Percentiles rank a stretch among this genome's conserved stretches.
Evolutionary conservation across 306 rosid species (phyloP).

Genomic region (Malus asiatica): DNA sequence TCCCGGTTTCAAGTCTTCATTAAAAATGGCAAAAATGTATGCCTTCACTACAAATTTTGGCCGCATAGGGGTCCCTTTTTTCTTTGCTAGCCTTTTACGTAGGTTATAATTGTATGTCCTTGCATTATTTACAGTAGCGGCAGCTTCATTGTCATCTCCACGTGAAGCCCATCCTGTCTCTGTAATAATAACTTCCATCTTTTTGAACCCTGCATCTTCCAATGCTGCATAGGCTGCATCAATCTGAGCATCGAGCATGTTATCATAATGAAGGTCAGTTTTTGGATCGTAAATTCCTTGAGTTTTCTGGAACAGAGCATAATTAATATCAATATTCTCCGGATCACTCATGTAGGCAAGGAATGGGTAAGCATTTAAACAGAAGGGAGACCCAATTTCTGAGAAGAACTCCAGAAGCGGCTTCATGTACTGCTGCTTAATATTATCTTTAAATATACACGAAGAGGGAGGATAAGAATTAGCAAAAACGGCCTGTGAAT

Average conservation of each 20-base stretch:
- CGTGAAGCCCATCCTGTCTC: conserved; percentile 97
- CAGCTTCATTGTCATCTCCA: conserved; percentile 63
- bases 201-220: conserved; percentile 61
- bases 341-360: conserved; percentile 59
- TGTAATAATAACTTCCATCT: conserved; percentile 87
- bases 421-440: conserved; percentile 74
- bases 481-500: conserved; percentile 69
- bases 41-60: conserved; percentile 76
- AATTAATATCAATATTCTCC: conserved; percentile 70
- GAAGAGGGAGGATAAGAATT: conserved; percentile 91
- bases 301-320: conserved; percentile 76
- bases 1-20: conserved; percentile 66
- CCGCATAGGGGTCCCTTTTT: conserved; percentile 88
- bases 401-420: conserved; percentile 78
- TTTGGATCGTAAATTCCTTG: conserved; percentile 62
- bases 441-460: conserved; percentile 50
- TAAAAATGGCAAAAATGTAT: conserved; percentile 76
- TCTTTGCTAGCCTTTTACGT: conserved; percentile 86
- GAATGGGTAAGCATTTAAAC: conserved; percentile 88
- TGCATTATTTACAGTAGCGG: conserved; percentile 65
- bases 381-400: conserved; percentile 85
- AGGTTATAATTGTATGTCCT: conserved; percentile 83
- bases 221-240: conserved; percentile 91
- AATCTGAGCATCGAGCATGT: conserved; percentile 98
- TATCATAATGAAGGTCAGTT: conserved; percentile 73